phyloP scores from a whole-genome alignment of 768 basidiomycete genomes.

The Botryobasidium botryosum region DNA sequence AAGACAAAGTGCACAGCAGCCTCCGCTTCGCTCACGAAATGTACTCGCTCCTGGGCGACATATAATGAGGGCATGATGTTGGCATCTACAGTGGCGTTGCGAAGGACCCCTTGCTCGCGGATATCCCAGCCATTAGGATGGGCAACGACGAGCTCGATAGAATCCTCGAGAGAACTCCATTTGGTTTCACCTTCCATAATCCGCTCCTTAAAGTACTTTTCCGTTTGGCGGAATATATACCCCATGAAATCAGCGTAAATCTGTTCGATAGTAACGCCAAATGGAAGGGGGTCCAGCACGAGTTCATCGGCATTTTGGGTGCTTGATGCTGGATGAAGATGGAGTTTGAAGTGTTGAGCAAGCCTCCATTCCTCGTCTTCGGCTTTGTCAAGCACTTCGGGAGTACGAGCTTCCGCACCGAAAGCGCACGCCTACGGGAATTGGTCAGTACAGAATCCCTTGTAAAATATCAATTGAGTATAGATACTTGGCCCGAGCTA shows the following conservation, averaged over 20 bases:
- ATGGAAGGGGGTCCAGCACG: too few relatives aligned
- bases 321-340: conserved; percentile 2
- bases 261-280: conserved; percentile 13
- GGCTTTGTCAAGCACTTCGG: neutral
- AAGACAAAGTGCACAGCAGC: conserved; percentile 35
- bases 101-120: conserved; percentile 27
- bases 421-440: neutral
- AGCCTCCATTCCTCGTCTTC: conserved; percentile 1
- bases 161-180: neutral
- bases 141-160: neutral
- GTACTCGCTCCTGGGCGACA: conserved; percentile 26
- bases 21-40: conserved; percentile 37
- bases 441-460: too few relatives aligned
- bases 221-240: conserved; percentile 15
- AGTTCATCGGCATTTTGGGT: neutral
- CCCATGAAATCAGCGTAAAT: conserved; percentile 16
- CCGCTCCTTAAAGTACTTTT: conserved; percentile 12
- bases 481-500: neutral
- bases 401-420: neutral
- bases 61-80: too few relatives aligned
- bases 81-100: conserved; percentile 28
- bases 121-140: conserved; percentile 33
- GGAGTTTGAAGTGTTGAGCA: neutral
- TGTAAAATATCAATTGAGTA: too few relatives aligned
- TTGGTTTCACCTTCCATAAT: neutral